These are phyloP conservation scores for Ogataea ganodermae DNA, from an alignment of 805 yeast genomes.

Conservation along the genomic window DNA sequence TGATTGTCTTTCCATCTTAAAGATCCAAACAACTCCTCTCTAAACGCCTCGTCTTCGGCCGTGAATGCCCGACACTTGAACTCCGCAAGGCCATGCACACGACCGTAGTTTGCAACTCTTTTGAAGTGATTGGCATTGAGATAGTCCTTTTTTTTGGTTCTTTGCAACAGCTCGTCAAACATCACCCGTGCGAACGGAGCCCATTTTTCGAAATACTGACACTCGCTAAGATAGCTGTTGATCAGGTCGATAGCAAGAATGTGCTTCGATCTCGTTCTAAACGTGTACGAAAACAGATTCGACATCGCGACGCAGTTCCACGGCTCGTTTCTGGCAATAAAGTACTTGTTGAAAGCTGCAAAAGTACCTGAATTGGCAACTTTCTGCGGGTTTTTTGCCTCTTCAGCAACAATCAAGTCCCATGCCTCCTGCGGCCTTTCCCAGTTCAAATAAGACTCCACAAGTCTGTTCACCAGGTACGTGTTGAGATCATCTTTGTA, in stretches of 20 bases:
- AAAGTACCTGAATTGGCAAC: constrained; percentile 24
- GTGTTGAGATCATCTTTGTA: constrained; percentile 13
- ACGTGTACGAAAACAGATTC: constrained; percentile 20
- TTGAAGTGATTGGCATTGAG: constrained; percentile 16
- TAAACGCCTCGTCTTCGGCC: constrained; percentile 15
- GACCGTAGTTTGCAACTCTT: constrained; percentile 24
- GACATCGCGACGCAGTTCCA: constrained; percentile 30
- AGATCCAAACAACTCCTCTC: constrained; percentile 14
- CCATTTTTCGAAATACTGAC: constrained; percentile 32
- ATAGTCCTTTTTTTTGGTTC: constrained; percentile 13
- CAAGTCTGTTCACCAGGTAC: constrained; percentile 25
- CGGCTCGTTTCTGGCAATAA: constrained; percentile 22
- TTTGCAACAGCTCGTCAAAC: constrained; percentile 11
- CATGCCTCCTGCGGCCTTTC: constrained; percentile 23
- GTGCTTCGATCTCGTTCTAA: constrained; percentile 12
- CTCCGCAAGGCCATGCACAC: constrained; percentile 23
- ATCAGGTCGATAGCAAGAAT: constrained; percentile 23
- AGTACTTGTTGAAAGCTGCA: constrained; percentile 23
- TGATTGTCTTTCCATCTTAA: constrained; percentile 23
- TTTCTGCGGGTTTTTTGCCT: neutral
- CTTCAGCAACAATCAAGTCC: constrained; percentile 12
- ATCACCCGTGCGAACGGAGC: constrained; percentile 20
- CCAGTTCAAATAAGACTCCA: constrained; percentile 21
- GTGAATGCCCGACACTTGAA: constrained; percentile 20
- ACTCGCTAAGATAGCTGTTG: constrained; percentile 18